Evolutionary conservation across 148 eudicot species (phyloP), one percentile per base, ranked within the genome.

Genomic region (Fagopyrum esculentum): DNA sequence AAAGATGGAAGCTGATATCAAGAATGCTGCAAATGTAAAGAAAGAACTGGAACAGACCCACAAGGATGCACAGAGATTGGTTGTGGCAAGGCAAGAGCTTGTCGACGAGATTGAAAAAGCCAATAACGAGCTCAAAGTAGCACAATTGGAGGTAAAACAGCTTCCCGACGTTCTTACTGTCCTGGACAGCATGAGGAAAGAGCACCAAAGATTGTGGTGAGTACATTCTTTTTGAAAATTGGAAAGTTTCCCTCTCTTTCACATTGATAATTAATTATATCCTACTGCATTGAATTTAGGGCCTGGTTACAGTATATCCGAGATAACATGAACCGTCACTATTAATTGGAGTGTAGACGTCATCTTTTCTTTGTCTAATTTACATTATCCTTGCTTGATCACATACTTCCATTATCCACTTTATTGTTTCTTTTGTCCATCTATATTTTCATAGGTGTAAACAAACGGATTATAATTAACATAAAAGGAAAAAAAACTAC

Each of bases 161-260:
- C 77, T 88, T 69, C 98, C 98, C 35, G 89, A 90, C 71, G 77
- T 96, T 94, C 85, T 80, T 26, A 78, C 86, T 56, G 92, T 92
- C 74, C 81, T 92, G 44, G 95, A 90, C 57, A 78, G 79, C 74
- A 78, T 89, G 84, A 90, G 78, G 81, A 73, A 83, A 72, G 99
- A 96, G 75, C 92, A 92, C 78, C 93, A 90, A 63, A 84, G 80
- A 69, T 70, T 96, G 74, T 90, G 97, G 99, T 96, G 74, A 88
- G 97, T 86, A 57, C 76, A 74, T 35, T 35, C 40, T 35, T 30
- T 30, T 2, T 17, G 60, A 26, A 40, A 40, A 66, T 13, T 66
- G 47, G 47, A 40, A 57, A 19, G 10, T 57, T 57, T 57, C 3
- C 63, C 22, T 57, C 46, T 2, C 47, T 52, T 66, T 10, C 45